Evolutionary conservation across 148 eudicot species (phyloP), one percentile per base, ranked within the genome.

Genomic region (Oxyria digyna): DNA sequence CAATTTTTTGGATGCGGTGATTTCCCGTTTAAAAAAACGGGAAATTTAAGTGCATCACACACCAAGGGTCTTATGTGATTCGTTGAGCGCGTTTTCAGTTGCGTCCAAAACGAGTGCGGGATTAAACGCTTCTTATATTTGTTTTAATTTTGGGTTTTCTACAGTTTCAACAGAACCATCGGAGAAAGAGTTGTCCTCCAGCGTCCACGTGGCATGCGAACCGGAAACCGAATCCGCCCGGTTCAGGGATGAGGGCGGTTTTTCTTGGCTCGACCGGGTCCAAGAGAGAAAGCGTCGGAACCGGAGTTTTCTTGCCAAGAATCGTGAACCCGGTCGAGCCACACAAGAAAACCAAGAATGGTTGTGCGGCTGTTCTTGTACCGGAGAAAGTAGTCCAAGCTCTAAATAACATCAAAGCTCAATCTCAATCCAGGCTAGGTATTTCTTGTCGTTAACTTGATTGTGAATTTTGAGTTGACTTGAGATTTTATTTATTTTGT

Each of bases 221-320:
- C 43, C 43, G 43, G 43, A 41, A 41, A 10, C 77, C 10, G 62
- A 33, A 38, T 0, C 73, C 80, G 31, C 79, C 89, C 0, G 43
- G 43, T 41, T 11, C 43, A 11, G 43, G 15, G 15, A 82, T 80
- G 86, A 72, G 84, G 29, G 79, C 88, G 18, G 78, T 80, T 1
- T 85, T 80, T 38, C 80, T 85, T 3, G 85, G 81, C 1, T 70
- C 71, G 21, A 55, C 70, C 24, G 76, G 72, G 0, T 12, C 73
- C 0, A 77, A 79, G 59, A 74, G 80, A 23, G 86, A 85, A 49
- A 65, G 81, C 37, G 76, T 77, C 3, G 88, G 88, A 0, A 85
- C 88, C 0, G 88, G 88, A 0, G 88, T 85, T 3, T 85, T 85
- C 68, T 62, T 85, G 71, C 88, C 88, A 3, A 73, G 88, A 12